These are phyloP conservation scores for Massarina eburnea DNA, from an alignment of 2,329 filamentous ascomycete species.

Conservation along the genomic window DNA sequence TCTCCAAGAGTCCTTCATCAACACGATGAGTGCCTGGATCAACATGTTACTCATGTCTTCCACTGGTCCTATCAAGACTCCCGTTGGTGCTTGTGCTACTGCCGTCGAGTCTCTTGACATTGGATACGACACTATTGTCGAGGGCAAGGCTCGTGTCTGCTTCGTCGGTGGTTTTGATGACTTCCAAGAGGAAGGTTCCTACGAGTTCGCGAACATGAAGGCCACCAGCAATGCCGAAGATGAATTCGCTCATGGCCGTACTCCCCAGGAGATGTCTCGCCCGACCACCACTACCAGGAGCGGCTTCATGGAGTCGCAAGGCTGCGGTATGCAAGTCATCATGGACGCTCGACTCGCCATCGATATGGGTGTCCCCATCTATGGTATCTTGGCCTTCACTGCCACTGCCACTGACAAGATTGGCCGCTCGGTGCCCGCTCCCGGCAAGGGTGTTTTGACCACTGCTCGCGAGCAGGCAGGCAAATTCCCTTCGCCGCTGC, in stretches of 20 bases:
- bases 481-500: slow-evolving; percentile 91
- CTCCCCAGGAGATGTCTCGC: slow-evolving; percentile 95
- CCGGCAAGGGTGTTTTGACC: slow-evolving; percentile 94
- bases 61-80: slow-evolving; percentile 97
- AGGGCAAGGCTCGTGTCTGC: slow-evolving; percentile 96
- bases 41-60: slow-evolving; percentile 98
- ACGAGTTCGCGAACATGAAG: slow-evolving; percentile 99
- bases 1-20: slow-evolving; percentile 99
- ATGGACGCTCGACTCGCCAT: slow-evolving; percentile 96
- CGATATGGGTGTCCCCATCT: slow-evolving; percentile 98
- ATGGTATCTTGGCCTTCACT: slow-evolving; percentile 89
- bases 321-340: slow-evolving; percentile 96
- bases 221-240: slow-evolving; percentile 97
- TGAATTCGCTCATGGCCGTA: slow-evolving; percentile 92
- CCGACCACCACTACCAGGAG: slow-evolving; percentile 95
- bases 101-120: slow-evolving; percentile 97
- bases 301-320: slow-evolving; percentile 99
- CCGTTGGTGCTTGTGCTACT: slow-evolving; percentile 95
- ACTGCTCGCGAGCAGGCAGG: slow-evolving; percentile 87
- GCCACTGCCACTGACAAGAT: slow-evolving; percentile 99
- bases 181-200: slow-evolving; percentile 98
- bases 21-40: slow-evolving; percentile 99
- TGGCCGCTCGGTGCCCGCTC: slow-evolving; percentile 92
- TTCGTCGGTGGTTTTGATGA: slow-evolving; percentile 99
- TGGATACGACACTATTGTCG: slow-evolving; percentile 96